A percentile compares a stretch with the other conserved stretches of the same genome.
These are phyloP conservation scores for Cinnamomum chago DNA, from an alignment of 164 flowering plant species.

Conservation along the genomic window DNA sequence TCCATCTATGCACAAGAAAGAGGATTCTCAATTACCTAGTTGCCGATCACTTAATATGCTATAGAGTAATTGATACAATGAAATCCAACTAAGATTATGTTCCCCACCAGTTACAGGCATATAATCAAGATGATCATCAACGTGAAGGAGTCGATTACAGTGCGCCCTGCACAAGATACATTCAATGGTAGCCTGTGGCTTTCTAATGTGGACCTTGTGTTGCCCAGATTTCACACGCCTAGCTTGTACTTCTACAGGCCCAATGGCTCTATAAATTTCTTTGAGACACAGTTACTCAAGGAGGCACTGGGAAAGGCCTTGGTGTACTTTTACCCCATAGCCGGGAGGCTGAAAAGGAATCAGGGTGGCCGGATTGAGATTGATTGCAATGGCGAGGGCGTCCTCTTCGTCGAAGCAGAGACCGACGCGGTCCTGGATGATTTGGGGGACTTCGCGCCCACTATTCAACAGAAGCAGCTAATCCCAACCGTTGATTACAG, in stretches of 20 bases:
- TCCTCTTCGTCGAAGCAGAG: conserved; percentile 11
- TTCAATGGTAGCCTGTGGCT: background rate
- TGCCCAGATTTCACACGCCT: conserved; percentile 7
- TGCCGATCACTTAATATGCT: too few species aligned
- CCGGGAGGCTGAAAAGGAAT: conserved; percentile 7
- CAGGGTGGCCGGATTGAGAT: conserved; percentile 13
- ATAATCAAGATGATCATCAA: conserved; percentile 4
- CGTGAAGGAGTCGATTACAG: conserved; percentile 3
- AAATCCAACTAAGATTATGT: too few species aligned
- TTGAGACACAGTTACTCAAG: conserved; percentile 4
- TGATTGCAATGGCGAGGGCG: conserved; percentile 15
- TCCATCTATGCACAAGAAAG: too few species aligned
- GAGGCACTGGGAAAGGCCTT: conserved; percentile 14
- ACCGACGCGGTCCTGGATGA: background rate
- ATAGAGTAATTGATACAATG: too few species aligned
- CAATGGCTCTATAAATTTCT: conserved; percentile 7
- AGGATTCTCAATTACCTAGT: too few species aligned
- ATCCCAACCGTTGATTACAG: conserved; percentile 10
- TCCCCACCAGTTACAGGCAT: background rate
- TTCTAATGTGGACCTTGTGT: conserved; percentile 13
- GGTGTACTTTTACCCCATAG: conserved; percentile 14
- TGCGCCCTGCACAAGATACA: conserved; percentile 1
- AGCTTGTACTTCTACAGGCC: conserved; percentile 12
- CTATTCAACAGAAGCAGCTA: background rate
- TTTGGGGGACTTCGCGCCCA: conserved; percentile 8